Evolutionary conservation across 352 stramenopile species (phyloP), one percentile per base, ranked within the genome.

Genomic region (Phytophthora megakarya): DNA sequence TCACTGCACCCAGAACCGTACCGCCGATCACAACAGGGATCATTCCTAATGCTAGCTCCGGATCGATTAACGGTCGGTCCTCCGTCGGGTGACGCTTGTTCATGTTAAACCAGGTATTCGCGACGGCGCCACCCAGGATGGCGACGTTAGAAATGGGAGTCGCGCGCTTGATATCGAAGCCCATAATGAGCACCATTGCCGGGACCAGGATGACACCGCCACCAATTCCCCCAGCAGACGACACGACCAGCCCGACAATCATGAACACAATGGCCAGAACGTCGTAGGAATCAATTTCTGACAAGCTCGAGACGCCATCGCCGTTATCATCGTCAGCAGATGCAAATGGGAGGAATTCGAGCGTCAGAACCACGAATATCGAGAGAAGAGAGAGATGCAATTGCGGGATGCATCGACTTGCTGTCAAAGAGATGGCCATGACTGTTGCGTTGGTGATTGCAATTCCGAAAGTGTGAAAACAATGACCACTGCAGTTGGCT

Each of bases 131-230:
- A 40, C 75, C 75, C 21, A 87, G 77, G 67, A 84, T 82, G 70
- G 78, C 73, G 25, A 87, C 70, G 70, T 84, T 87, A 21, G 70
- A 76, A 30, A 70, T 72, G 15, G 78, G 73, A 37, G 75, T 87
- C 19, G 75, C 78, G 47, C 70, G 74, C 65, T 87, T 84, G 62
- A 84, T 79, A 48, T 84, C 67, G 42, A 84, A 86, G 61, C 70
- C 62, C 78, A 86, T 81, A 49, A 81, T 62, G 28, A 84, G 54
- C 58, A 84, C 74, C 59, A 86, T 73, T 28, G 77, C 61, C 22
- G 77, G 77, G 16, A 85, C 66, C 57, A 82, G 64, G 71, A 85
- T 78, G 11, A 74, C 59, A 0, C 65, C 73, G 21, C 76, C 77
- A 32, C 77, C 77, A n/a, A 86, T 58, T 19, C 77, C 77, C 0